Conservation (phyloP, 177 flowering plant genomes). For the Vitis hybrid region DNA sequence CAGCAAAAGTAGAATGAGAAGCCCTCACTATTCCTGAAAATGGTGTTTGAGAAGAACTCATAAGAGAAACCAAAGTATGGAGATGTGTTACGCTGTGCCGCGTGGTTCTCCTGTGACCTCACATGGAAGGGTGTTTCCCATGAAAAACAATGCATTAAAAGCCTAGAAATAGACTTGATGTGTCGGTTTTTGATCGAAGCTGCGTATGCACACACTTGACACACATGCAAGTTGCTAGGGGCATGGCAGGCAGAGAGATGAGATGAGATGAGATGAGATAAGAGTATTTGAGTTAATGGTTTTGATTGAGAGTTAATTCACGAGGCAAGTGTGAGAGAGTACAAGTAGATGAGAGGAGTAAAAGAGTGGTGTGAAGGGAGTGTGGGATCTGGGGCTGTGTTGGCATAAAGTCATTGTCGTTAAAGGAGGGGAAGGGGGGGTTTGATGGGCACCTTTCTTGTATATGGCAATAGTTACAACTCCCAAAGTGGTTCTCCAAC, state of each 20-base stretch:
- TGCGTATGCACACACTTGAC: too few relatives aligned
- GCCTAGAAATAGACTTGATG: too few relatives aligned
- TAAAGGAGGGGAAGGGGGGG: not conserved
- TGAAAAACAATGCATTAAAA: too few relatives aligned
- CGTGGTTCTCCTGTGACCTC: too few relatives aligned
- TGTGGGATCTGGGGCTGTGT: conserved; percentile 1
- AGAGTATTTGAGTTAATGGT: not conserved
- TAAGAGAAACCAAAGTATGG: too few relatives aligned
- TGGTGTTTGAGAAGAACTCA: too few relatives aligned
- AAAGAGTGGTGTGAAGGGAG: not conserved
- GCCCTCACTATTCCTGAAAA: too few relatives aligned
- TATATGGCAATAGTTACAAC: conserved; percentile 22
- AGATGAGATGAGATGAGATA: too few relatives aligned
- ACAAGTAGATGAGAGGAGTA: conserved; percentile 4
- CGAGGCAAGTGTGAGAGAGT: conserved; percentile 8
- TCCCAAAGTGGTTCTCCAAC: conserved; percentile 20
- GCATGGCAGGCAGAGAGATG: not conserved
- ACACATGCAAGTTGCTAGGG: not conserved
- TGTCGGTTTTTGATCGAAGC: too few relatives aligned
- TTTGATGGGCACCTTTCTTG: not conserved
- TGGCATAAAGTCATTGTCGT: conserved; percentile 25
- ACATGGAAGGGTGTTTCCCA: too few relatives aligned
- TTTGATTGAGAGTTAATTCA: conserved; percentile 8
- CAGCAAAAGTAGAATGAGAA: too few relatives aligned
- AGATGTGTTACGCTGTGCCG: too few relatives aligned